phyloP scores from a whole-genome alignment of 1,284 basidiomycete species.

The Macrocybe sp. region DNA sequence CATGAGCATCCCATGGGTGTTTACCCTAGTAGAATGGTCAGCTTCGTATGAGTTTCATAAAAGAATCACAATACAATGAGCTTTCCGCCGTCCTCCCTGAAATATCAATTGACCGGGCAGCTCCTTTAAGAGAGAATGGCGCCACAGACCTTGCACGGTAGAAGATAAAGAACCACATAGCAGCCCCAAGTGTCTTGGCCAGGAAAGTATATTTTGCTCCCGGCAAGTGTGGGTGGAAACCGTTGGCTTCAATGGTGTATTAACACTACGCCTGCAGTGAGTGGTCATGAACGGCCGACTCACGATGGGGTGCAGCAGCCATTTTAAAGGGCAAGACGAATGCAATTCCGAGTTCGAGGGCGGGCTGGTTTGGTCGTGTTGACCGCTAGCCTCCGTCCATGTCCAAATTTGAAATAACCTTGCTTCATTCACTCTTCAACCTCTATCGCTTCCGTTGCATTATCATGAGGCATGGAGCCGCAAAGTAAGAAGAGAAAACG shows the following conservation, averaged over 20 bases:
- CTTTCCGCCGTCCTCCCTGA: slow-evolving; percentile 72
- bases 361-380: not conserved
- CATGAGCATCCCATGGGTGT: slow-evolving; percentile 57
- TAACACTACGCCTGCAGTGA: slow-evolving; percentile 6
- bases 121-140: slow-evolving; percentile 3
- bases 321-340: not conserved
- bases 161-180: slow-evolving; percentile 99
- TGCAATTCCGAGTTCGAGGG: not conserved
- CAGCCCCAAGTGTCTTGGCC: slow-evolving; percentile 81
- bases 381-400: not conserved
- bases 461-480: slow-evolving; percentile 27
- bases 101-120: slow-evolving; percentile 4
- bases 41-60: slow-evolving; percentile 2
- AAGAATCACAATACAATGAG: slow-evolving; percentile 42
- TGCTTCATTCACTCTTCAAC: slow-evolving; percentile 1
- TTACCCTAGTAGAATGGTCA: slow-evolving; percentile 35
- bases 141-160: slow-evolving; percentile 82
- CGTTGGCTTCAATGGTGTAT: slow-evolving; percentile 41
- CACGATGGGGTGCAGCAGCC: not conserved
- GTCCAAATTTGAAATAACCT: not conserved
- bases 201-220: slow-evolving; percentile 74
- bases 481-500: slow-evolving; percentile 37
- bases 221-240: slow-evolving; percentile 83
- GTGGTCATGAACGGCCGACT: slow-evolving; percentile 5
- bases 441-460: slow-evolving; percentile 11